Evolutionary conservation across 2,329 filamentous ascomycete genomes (phyloP).

Genomic region (Ophiocordyceps unilateralis): DNA sequence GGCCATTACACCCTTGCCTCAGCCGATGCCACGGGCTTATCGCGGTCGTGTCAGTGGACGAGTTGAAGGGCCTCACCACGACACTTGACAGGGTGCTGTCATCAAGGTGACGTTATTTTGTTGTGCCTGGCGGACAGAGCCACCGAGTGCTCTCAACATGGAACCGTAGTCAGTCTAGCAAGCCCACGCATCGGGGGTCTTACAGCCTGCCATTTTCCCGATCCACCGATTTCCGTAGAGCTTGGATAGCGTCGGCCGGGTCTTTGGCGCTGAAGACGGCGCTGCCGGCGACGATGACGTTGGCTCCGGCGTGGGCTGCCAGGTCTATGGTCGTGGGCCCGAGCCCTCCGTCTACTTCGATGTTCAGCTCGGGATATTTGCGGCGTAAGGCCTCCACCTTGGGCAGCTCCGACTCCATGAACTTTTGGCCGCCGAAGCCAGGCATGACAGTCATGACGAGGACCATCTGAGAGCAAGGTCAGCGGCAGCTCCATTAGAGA

Average conservation of each 20-base stretch:
- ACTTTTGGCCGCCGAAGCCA: conserved; percentile 94
- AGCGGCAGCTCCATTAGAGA: not conserved
- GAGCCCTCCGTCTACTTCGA: conserved; percentile 90
- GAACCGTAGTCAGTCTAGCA: not conserved
- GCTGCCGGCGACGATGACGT: conserved; percentile 93
- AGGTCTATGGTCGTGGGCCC: conserved; percentile 81
- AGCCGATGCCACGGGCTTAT: not conserved
- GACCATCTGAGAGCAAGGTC: conserved; percentile 54
- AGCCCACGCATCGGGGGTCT: not conserved
- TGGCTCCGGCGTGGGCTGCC: conserved; percentile 87
- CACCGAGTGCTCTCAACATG: not conserved
- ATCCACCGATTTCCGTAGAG: conserved; percentile 66
- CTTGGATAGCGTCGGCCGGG: conserved; percentile 69
- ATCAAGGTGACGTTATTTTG: not conserved
- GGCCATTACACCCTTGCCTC: too few species aligned
- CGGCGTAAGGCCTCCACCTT: conserved; percentile 75
- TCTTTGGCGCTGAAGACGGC: conserved; percentile 89
- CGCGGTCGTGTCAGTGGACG: conserved; percentile 26
- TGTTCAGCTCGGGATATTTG: conserved; percentile 82
- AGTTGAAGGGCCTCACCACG: conserved; percentile 33
- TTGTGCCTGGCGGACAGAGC: not conserved
- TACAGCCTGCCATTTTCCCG: conserved; percentile 27
- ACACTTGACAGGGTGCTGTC: conserved; percentile 27
- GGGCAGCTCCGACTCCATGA: conserved; percentile 90
- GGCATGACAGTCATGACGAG: conserved; percentile 97